These are phyloP conservation scores for Oldenlandia corymbosa DNA, from an alignment of 257 asterid species.

Conservation along the genomic window DNA sequence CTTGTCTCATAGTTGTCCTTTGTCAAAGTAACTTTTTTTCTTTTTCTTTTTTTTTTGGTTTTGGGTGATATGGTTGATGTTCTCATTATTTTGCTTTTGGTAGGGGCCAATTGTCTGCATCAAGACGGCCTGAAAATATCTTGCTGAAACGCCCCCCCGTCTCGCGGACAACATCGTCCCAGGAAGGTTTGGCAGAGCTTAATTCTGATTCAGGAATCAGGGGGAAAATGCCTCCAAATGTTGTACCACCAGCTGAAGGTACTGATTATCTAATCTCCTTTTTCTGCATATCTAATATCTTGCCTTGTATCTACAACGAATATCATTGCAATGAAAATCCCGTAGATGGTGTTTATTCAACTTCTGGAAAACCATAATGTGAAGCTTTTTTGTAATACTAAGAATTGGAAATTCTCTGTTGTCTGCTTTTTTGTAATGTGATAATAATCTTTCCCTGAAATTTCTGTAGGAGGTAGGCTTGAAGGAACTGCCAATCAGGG, in stretches of 20 bases:
- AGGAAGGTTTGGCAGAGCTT: slow-evolving; percentile 56
- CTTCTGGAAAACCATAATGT: neutral
- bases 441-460: neutral
- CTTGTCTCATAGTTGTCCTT: neutral
- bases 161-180: slow-evolving; percentile 55
- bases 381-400: neutral
- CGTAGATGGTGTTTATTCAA: too few species aligned
- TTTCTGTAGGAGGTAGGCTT: slow-evolving; percentile 39
- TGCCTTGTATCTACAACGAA: too few species aligned
- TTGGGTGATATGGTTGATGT: neutral
- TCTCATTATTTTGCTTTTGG: slow-evolving; percentile 5
- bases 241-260: slow-evolving; percentile 58
- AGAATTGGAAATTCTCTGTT: neutral
- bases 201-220: slow-evolving; percentile 40
- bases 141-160: slow-evolving; percentile 81
- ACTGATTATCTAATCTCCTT: too few species aligned
- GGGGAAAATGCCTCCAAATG: slow-evolving; percentile 37
- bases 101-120: slow-evolving; percentile 34
- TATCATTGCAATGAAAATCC: too few species aligned
- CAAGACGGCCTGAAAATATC: slow-evolving; percentile 60
- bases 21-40: neutral
- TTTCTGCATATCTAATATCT: too few species aligned
- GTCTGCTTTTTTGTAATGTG: neutral
- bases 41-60: neutral
- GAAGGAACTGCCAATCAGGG: slow-evolving; percentile 36